phyloP scores from a whole-genome alignment of 345 rosid genomes.

The Aquilaria malaccensis region DNA sequence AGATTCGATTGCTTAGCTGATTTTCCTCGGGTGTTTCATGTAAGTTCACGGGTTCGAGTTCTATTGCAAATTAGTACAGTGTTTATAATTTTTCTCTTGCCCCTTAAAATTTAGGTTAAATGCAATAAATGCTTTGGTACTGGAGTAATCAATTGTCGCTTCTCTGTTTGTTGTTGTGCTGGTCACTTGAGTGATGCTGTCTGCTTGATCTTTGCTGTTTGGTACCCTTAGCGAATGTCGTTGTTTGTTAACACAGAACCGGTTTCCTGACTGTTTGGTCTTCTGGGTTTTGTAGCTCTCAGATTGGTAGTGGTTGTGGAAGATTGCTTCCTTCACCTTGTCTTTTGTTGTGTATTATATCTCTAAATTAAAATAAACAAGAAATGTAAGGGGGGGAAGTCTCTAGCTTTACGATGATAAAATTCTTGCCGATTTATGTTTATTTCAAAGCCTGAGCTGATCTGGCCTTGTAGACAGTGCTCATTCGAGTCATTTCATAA shows the following conservation, averaged over 20 bases:
- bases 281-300: slow-evolving; percentile 9
- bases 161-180: slow-evolving; percentile 2
- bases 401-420: no score
- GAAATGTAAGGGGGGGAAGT: no score
- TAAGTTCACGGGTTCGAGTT: slow-evolving; percentile 18
- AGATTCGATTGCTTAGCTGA: slow-evolving; percentile 6
- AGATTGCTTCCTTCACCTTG: slow-evolving; percentile 3
- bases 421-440: no score
- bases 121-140: not conserved
- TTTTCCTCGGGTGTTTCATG: slow-evolving; percentile 16
- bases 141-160: slow-evolving; percentile 2
- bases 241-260: slow-evolving; percentile 1
- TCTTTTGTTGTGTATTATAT: slow-evolving; percentile 10
- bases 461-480: no score
- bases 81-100: not conserved
- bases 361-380: not conserved
- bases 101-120: not conserved
- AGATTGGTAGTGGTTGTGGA: slow-evolving; percentile 21
- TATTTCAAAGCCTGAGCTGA: no score
- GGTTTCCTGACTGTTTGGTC: not conserved
- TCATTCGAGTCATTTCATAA: no score
- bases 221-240: no score
- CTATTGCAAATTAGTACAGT: not conserved
- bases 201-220: not conserved
- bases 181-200: slow-evolving; percentile 3